These are phyloP conservation scores for Penicillium ochrochloron DNA, from an alignment of 495 filamentous ascomycete species.

Conservation along the genomic window DNA sequence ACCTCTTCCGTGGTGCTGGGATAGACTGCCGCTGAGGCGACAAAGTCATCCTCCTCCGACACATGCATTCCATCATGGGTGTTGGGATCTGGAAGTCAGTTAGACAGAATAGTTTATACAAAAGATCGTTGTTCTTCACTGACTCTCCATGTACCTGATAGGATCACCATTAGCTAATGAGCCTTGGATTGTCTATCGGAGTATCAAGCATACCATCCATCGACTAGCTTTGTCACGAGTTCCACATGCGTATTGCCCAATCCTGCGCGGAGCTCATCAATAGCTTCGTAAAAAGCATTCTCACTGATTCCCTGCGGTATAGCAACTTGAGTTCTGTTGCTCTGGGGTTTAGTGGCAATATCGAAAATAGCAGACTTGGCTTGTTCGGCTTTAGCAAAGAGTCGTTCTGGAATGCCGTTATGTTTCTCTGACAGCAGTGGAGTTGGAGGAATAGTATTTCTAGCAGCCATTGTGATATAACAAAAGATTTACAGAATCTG, in stretches of 20 bases:
- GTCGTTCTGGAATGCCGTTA: conserved; percentile 9
- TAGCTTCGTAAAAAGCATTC: conserved; percentile 10
- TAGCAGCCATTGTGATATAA: conserved; percentile 7
- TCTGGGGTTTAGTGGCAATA: conserved; percentile 19
- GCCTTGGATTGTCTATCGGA: neutral
- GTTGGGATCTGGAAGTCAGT: conserved; percentile 16
- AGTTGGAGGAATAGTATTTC: conserved; percentile 1
- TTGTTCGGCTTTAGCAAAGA: conserved; percentile 18
- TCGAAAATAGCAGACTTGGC: conserved; percentile 12
- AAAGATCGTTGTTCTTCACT: too few species aligned
- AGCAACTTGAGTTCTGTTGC: conserved; percentile 13
- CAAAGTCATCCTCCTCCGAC: conserved; percentile 14
- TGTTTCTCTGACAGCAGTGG: neutral
- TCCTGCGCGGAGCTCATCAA: conserved; percentile 9
- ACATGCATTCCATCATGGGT: conserved; percentile 25
- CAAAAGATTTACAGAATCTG: conserved; percentile 1
- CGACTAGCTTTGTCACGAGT: conserved; percentile 18
- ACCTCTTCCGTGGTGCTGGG: conserved; percentile 11
- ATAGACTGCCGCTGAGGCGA: conserved; percentile 18
- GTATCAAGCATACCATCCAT: conserved; percentile 18
- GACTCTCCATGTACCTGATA: conserved; percentile 24
- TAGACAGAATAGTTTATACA: too few species aligned
- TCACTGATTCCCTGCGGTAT: conserved; percentile 17
- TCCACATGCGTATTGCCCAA: conserved; percentile 21
- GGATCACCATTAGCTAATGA: neutral